Percentiles rank a stretch among this genome's conserved stretches.
phyloP scores from a whole-genome alignment of 345 rosid genomes.

The Aethionema arabicum region DNA sequence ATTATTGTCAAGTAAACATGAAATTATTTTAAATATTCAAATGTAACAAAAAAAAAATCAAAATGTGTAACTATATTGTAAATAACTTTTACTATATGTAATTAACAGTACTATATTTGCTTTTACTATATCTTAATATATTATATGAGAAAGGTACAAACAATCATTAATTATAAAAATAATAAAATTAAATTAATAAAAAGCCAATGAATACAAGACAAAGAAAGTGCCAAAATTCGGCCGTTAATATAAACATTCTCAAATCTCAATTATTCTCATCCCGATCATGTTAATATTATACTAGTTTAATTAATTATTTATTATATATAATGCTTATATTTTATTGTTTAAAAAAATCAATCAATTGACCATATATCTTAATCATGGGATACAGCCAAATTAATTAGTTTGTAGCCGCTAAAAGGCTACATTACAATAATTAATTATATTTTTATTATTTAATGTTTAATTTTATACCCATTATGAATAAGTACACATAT shows the following conservation, averaged over 20 bases:
- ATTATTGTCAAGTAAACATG: too few relatives aligned
- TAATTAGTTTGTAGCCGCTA: slow-evolving; percentile 23
- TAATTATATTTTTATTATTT: slow-evolving; percentile 11
- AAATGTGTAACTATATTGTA: too few relatives aligned
- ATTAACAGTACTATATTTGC: too few relatives aligned
- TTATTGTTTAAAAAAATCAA: slow-evolving; percentile 8
- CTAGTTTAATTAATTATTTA: neutral
- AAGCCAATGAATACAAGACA: slow-evolving; percentile 6
- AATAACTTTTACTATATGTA: too few relatives aligned
- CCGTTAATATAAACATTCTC: slow-evolving; percentile 29
- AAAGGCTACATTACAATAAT: slow-evolving; percentile 24
- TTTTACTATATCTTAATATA: too few relatives aligned
- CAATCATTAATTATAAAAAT: too few relatives aligned
- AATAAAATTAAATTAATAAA: neutral
- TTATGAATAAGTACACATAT: slow-evolving; percentile 21
- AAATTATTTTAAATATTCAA: too few relatives aligned
- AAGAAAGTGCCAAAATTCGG: slow-evolving; percentile 18
- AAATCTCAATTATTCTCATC: slow-evolving; percentile 15
- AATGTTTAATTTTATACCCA: slow-evolving; percentile 12
- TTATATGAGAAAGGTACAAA: neutral
- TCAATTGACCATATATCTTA: slow-evolving; percentile 29
- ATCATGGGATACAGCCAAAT: slow-evolving; percentile 33
- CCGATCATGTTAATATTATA: slow-evolving; percentile 13
- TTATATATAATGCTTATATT: neutral
- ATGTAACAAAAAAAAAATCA: too few relatives aligned